Conservation (phyloP, 768 basidiomycete species). For the Daedaleopsis sinensis region DNA sequence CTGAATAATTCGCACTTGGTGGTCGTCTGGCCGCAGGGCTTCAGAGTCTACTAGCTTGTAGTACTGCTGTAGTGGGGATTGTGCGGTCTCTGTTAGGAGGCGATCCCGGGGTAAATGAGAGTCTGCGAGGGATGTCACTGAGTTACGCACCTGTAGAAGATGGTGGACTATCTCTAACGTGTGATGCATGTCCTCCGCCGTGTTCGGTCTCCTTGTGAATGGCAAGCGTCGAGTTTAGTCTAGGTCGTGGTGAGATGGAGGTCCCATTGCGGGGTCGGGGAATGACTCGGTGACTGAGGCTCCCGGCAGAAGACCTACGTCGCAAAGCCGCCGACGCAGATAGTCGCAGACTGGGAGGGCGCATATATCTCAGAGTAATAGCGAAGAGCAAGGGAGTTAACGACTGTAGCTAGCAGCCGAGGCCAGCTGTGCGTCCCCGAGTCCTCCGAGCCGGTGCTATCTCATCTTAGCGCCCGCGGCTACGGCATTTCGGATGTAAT, state of each 20-base stretch:
- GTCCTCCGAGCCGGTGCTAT: not conserved
- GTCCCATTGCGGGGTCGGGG: not conserved
- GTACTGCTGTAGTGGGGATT: slow-evolving; percentile 40
- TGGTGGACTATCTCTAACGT: slow-evolving; percentile 2
- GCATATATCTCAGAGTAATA: slow-evolving; percentile 6
- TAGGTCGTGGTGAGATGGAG: not conserved
- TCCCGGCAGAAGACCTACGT: not conserved
- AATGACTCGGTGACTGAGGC: slow-evolving; percentile 1
- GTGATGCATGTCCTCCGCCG: not conserved
- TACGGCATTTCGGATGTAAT: slow-evolving; percentile 5
- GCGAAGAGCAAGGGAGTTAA: not conserved
- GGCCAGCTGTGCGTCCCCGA: not conserved
- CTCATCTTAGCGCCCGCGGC: slow-evolving; percentile 13
- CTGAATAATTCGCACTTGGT: slow-evolving; percentile 84
- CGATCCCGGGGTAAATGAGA: not conserved
- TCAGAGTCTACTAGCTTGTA: slow-evolving; percentile 52
- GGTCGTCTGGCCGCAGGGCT: slow-evolving; percentile 70
- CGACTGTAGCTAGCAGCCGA: not conserved
- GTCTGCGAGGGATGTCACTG: not conserved
- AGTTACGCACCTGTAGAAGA: slow-evolving; percentile 1
- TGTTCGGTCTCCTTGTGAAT: slow-evolving; percentile 6
- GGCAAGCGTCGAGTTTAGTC: slow-evolving; percentile 13
- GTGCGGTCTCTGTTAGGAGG: not conserved
- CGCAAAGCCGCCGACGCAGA: slow-evolving; percentile 3
- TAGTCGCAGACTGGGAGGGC: slow-evolving; percentile 4